phyloP scores from a whole-genome alignment of 1,139 yeast species.

The Suhomyces bokatorum region DNA sequence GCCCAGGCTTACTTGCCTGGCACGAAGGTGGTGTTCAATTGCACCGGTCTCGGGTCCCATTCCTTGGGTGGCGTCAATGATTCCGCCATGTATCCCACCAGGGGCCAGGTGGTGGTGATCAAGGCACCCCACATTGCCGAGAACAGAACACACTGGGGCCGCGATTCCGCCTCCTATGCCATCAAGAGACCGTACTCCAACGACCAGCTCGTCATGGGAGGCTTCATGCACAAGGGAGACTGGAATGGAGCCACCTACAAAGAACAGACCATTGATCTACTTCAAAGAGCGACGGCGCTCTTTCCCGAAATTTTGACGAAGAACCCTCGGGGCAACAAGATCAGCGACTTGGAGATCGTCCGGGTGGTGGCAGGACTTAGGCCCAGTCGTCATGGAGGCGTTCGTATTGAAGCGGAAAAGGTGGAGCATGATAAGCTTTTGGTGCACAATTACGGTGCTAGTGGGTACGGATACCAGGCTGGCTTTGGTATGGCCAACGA shows the following conservation, averaged over 20 bases:
- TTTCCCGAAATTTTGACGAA: constrained; percentile 52
- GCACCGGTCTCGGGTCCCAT: constrained; percentile 67
- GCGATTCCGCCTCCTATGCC: constrained; percentile 57
- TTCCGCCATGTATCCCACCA: constrained; percentile 53
- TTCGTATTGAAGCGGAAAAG: constrained; percentile 55
- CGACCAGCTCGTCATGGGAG: constrained; percentile 67
- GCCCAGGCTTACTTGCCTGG: constrained; percentile 46
- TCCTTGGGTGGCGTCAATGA: constrained; percentile 60
- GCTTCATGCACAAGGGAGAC: constrained; percentile 58
- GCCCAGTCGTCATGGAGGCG: constrained; percentile 71
- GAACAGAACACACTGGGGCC: constrained; percentile 53
- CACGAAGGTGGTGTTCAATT: constrained; percentile 55
- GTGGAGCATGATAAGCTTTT: constrained; percentile 34
- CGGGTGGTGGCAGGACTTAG: constrained; percentile 68
- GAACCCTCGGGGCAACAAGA: constrained; percentile 24
- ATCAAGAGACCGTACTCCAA: constrained; percentile 67
- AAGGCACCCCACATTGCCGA: constrained; percentile 56
- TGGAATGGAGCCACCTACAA: constrained; percentile 58
- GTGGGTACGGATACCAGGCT: constrained; percentile 76
- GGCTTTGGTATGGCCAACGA: constrained; percentile 61
- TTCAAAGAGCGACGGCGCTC: constrained; percentile 54
- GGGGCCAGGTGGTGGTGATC: constrained; percentile 70
- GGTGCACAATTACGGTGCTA: constrained; percentile 72
- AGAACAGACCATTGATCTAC: constrained; percentile 56
- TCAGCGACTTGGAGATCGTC: constrained; percentile 45